phyloP scores from a whole-genome alignment of 495 filamentous ascomycete species.

The Trichoderma gamsii region DNA sequence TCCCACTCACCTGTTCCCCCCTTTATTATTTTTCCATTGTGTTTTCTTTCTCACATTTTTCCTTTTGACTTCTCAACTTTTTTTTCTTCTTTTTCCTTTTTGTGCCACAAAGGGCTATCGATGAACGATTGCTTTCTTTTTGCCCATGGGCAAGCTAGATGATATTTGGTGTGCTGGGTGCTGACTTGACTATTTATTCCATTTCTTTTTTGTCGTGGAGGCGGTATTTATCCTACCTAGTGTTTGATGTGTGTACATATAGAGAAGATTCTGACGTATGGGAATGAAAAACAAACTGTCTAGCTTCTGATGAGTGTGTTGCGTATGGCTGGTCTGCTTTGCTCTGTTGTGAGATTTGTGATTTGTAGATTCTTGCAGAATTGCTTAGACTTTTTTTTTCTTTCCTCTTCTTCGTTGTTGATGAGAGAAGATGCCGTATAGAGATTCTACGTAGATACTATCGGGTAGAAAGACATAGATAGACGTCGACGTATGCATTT shows the following conservation, averaged over 20 bases:
- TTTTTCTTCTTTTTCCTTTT: no score
- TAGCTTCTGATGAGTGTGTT: conserved; percentile 2
- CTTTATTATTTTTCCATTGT: no score
- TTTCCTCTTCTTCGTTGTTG: no score
- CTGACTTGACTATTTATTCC: neutral
- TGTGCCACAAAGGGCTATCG: neutral
- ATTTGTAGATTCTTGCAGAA: neutral
- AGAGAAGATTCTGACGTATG: neutral
- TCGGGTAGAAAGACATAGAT: no score
- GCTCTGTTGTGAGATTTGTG: neutral
- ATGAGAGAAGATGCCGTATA: no score
- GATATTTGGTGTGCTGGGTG: neutral
- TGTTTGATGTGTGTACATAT: conserved; percentile 1
- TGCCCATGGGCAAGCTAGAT: neutral
- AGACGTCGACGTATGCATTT: no score
- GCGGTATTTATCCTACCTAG: neutral
- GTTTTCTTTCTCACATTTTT: no score
- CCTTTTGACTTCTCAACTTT: no score
- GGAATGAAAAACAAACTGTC: neutral
- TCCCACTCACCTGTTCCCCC: neutral
- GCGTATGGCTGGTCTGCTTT: neutral
- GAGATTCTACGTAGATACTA: no score
- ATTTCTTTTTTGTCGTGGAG: neutral
- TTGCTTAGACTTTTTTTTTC: no score
- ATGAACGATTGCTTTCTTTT: neutral